A percentile compares a stretch with the other conserved stretches of the same genome.
Evolutionary conservation across 805 yeast genomes (phyloP).

Genomic region (Grigorovia humatica): DNA sequence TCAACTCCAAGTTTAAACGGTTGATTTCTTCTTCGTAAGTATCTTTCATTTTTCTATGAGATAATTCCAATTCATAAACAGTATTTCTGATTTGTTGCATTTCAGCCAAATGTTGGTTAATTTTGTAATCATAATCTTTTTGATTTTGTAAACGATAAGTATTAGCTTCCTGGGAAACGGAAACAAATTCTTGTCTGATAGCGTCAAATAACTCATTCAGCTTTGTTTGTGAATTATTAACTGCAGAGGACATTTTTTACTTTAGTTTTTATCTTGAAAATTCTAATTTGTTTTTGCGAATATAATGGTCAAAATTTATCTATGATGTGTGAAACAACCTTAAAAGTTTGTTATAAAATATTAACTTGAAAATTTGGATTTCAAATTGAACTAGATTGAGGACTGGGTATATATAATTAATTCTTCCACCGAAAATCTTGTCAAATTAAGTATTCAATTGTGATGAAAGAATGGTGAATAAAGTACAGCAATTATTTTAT

Average conservation of each 20-base stretch:
- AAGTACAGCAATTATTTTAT: not conserved
- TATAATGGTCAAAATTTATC: too few species aligned
- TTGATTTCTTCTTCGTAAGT: slow-evolving; percentile 89
- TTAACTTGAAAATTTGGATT: not conserved
- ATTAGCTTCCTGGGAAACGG: slow-evolving; percentile 75
- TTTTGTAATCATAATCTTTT: slow-evolving; percentile 83
- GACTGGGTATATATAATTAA: not conserved
- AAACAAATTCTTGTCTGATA: slow-evolving; percentile 82
- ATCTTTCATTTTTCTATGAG: slow-evolving; percentile 90
- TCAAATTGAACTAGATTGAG: not conserved
- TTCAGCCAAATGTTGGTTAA: slow-evolving; percentile 85
- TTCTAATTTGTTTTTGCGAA: too few species aligned
- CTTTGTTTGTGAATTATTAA: slow-evolving; percentile 24
- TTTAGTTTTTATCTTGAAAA: not conserved
- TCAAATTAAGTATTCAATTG: too few species aligned
- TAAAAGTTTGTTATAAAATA: too few species aligned
- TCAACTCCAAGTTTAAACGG: slow-evolving; percentile 77
- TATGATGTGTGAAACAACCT: too few species aligned
- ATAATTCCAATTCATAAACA: slow-evolving; percentile 85
- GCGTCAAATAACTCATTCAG: slow-evolving; percentile 82
- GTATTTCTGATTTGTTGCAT: slow-evolving; percentile 90
- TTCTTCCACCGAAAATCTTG: not conserved
- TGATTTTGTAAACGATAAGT: slow-evolving; percentile 71
- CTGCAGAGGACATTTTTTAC: slow-evolving; percentile 13
- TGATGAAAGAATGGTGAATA: not conserved